Evolutionary conservation across 768 basidiomycete species (phyloP).

Genomic region (Mycena capillaripes): DNA sequence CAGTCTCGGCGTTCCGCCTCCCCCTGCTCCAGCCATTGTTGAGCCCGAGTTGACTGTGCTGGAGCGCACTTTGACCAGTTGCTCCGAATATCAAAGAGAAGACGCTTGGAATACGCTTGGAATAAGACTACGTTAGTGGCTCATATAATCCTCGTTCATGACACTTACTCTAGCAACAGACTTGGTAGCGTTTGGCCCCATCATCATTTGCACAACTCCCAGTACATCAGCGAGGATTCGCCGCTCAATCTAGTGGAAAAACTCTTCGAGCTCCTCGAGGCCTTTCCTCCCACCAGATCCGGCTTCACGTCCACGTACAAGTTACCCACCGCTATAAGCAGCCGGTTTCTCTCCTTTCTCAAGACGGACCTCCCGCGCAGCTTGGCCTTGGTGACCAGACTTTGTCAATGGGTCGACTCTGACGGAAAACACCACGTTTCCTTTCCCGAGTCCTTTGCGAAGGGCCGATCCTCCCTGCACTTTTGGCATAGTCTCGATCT

Average conservation of each 20-base stretch:
- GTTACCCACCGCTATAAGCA: constrained; percentile 22
- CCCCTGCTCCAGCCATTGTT: neutral
- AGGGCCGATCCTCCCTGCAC: neutral
- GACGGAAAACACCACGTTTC: constrained; percentile 22
- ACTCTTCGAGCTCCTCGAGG: constrained; percentile 33
- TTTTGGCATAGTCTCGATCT: constrained; percentile 37
- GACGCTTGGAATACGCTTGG: too few species aligned
- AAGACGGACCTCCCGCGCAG: constrained; percentile 31
- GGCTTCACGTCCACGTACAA: constrained; percentile 17
- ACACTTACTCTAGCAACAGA: constrained; percentile 13
- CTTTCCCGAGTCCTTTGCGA: constrained; percentile 9
- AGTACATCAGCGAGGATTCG: constrained; percentile 30
- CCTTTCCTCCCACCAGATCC: constrained; percentile 28
- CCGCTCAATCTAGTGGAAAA: constrained; percentile 33
- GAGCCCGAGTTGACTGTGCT: constrained; percentile 27
- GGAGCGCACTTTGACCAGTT: constrained; percentile 28
- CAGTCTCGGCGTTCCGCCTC: constrained; percentile 24
- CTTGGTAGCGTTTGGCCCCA: constrained; percentile 30
- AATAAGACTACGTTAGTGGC: constrained; percentile 30
- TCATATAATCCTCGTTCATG: constrained; percentile 16
- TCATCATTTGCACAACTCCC: constrained; percentile 30
- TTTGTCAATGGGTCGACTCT: constrained; percentile 24
- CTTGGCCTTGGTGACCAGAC: constrained; percentile 29
- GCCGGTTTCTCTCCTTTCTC: constrained; percentile 31
- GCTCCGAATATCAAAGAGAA: constrained; percentile 30